These are phyloP conservation scores for Tagetes patula DNA, from an alignment of 129 eudicot species.

Conservation along the genomic window DNA sequence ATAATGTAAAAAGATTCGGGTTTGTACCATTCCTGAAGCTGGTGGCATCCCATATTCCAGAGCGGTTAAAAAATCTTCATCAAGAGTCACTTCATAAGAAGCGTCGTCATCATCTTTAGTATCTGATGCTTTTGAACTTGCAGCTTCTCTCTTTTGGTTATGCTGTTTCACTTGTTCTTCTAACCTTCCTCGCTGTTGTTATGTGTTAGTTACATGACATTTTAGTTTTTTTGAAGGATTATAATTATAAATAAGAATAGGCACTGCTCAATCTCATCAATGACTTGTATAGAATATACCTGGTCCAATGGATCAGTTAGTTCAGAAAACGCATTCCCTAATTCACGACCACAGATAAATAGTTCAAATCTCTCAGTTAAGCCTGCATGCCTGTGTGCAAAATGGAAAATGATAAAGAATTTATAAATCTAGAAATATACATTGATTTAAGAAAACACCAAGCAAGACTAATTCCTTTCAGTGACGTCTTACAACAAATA, in stretches of 20 bases:
- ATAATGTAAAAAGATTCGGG: slow-evolving; percentile 6
- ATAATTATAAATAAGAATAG: background rate
- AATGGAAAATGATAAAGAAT: background rate
- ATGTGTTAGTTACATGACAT: background rate
- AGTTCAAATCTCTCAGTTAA: slow-evolving; percentile 97
- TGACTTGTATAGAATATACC: slow-evolving; percentile 41
- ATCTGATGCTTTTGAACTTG: slow-evolving; percentile 35
- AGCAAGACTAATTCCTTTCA: background rate
- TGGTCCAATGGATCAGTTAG: slow-evolving; percentile 97
- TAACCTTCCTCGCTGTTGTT: slow-evolving; percentile 67
- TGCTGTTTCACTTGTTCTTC: slow-evolving; percentile 97
- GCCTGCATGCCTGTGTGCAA: slow-evolving; percentile 57
- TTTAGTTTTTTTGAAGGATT: slow-evolving; percentile 8
- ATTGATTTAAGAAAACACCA: background rate
- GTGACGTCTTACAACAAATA: background rate
- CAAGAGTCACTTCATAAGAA: slow-evolving; percentile 81
- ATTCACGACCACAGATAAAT: slow-evolving; percentile 94
- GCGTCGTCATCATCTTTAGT: slow-evolving; percentile 41
- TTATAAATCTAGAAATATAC: background rate
- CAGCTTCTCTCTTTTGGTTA: slow-evolving; percentile 57
- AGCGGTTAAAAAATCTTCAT: slow-evolving; percentile 93
- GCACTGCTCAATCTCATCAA: background rate
- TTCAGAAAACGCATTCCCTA: slow-evolving; percentile 96
- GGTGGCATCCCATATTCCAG: slow-evolving; percentile 99
- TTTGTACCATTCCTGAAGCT: slow-evolving; percentile 95